Base-by-base conservation (phyloP, 257 asterid species). In the Ilex asprella region DNA sequence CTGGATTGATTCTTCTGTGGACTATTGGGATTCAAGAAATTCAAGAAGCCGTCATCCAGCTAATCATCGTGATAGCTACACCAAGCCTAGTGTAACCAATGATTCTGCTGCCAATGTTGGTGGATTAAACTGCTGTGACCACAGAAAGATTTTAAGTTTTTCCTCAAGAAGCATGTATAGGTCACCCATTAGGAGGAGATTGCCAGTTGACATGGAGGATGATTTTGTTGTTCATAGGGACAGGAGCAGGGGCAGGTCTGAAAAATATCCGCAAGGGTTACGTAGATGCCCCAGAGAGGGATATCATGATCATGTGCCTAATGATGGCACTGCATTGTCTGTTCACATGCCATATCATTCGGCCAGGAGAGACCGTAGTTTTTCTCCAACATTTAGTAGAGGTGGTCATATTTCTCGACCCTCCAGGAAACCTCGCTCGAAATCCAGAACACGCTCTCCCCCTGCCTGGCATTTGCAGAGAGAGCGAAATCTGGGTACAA, bases 361-460 rank as follows among this genome's bases (percentile, higher is more conserved):
- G n/a, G 52, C 52, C 52, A 7, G 52, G 52, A 46, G 52, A 12
- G 52, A 46, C 13, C 52, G 52, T 2, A 46, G 15, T 14, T 14
- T 14, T 14, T 46, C 52, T 46, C 15, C 52, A 4, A 31, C 70
- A 55, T 46, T 16, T 16, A 21, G 65, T 61, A 84, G 84, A 72
- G 74, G 49, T 55, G 60, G 60, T 52, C 83, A 64, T 47, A 66
- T 69, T 55, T 32, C 70, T 31, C 35, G 62, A 16, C 58, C 76
- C 7, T 70, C 75, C n/a, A 78, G 84, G 70, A 85, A 78, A 68
- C 86, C 93, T 52, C 84, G 86, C 12, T 91, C 95, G 29, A 79
- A 93, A 78, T 88, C 98, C 7, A 81, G 94, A 75, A 67, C 95
- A 3, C 93, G 82, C n/a, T 84, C 97, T 31, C 97, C 95, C 44